Percentiles rank a stretch among this genome's conserved stretches.
Conservation (phyloP, 352 stramenopile species). For the Pseudoperonospora humuli region DNA sequence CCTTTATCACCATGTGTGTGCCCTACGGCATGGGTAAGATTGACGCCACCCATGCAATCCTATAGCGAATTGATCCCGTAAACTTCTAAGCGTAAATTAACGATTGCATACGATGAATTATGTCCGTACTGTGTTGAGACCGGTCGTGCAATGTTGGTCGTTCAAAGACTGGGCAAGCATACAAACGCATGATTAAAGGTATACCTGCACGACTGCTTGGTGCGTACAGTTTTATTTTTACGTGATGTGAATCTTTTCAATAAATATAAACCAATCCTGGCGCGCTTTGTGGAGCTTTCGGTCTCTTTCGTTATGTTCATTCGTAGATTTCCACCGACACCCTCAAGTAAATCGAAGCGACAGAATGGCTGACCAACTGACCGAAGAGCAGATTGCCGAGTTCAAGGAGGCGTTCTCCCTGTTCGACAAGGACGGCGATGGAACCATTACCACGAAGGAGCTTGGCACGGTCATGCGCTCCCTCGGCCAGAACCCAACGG, state of each 20-base stretch:
- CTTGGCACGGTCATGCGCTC: slow-evolving; percentile 98
- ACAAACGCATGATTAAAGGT: background rate
- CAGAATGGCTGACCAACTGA: slow-evolving; percentile 85
- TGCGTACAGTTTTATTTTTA: slow-evolving; percentile 7
- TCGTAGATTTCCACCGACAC: slow-evolving; percentile 50
- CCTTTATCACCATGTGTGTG: slow-evolving; percentile 65
- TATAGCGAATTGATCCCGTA: no score
- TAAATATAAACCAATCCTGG: background rate
- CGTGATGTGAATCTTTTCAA: no score
- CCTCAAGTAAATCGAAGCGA: slow-evolving; percentile 25
- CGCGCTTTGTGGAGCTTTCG: background rate
- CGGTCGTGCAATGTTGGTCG: slow-evolving; percentile 4
- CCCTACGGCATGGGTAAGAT: slow-evolving; percentile 81
- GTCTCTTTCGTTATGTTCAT: slow-evolving; percentile 41
- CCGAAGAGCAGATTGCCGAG: slow-evolving; percentile 97
- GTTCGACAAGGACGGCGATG: slow-evolving; percentile 98
- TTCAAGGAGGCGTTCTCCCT: slow-evolving; percentile 99
- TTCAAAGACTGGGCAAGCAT: background rate
- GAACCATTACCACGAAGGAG: slow-evolving; percentile 99
- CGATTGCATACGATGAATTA: no score
- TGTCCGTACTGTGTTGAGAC: no score
- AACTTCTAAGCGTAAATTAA: no score
- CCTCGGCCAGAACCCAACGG: slow-evolving; percentile 96
- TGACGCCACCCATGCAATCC: no score
- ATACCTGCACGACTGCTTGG: background rate